Percentiles rank a stretch among this genome's conserved stretches.
Evolutionary conservation across 768 basidiomycete genomes (phyloP).

Genomic region (Russula virescens): DNA sequence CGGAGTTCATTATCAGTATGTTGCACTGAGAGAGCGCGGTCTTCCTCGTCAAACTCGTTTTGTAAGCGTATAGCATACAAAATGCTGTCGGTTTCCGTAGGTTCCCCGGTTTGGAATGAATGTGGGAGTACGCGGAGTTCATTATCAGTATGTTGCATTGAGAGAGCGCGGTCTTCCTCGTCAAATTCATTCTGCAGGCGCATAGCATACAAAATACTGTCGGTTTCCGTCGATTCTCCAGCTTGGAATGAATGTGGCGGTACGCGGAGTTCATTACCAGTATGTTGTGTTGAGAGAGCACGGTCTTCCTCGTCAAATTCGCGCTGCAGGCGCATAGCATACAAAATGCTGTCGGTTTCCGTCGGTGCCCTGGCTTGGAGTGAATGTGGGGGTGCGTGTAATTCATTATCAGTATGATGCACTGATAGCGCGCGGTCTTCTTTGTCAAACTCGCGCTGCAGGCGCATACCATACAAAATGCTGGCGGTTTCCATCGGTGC

Average conservation of each 20-base stretch:
- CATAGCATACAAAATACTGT: constrained; percentile 23
- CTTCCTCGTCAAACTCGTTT: constrained; percentile 38
- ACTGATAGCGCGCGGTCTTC: constrained; percentile 37
- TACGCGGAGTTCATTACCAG: not conserved
- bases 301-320: constrained; percentile 40
- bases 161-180: constrained; percentile 37
- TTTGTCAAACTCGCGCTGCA: constrained; percentile 37
- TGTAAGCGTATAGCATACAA: constrained; percentile 33
- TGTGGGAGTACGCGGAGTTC: too few species aligned
- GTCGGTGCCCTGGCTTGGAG: too few species aligned
- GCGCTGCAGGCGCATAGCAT: constrained; percentile 33
- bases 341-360: not conserved
- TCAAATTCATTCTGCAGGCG: constrained; percentile 37
- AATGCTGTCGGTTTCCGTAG: not conserved
- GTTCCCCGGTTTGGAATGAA: too few species aligned
- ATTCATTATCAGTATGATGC: constrained; percentile 28
- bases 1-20: constrained; percentile 13
- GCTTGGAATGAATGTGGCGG: too few species aligned
- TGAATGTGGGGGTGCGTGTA: too few species aligned
- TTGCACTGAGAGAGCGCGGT: constrained; percentile 35
- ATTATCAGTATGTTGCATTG: constrained; percentile 30
- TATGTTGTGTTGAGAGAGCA: constrained; percentile 34
- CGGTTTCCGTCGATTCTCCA: too few species aligned
- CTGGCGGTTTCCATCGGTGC: too few species aligned
- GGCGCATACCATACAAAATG: constrained; percentile 11